phyloP scores from a whole-genome alignment of 371 early-diverging fungal genomes.

The Rhizopus sp. region DNA sequence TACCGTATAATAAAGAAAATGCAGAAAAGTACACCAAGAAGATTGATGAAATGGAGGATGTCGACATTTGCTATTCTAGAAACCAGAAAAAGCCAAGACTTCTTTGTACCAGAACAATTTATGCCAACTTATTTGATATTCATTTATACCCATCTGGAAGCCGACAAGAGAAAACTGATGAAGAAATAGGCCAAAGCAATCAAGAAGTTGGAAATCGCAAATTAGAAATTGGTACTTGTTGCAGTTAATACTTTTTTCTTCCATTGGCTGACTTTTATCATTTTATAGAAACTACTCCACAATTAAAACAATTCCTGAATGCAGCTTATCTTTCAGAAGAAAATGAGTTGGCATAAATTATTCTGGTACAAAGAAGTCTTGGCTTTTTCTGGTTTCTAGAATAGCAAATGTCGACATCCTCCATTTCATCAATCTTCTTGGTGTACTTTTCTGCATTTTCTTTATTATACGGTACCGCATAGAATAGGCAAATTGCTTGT shows the following conservation, averaged over 20 bases:
- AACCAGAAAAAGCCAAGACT: conserved; percentile 8
- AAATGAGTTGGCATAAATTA: conserved; percentile 12
- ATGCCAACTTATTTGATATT: conserved; percentile 11
- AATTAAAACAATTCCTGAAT: conserved; percentile 2
- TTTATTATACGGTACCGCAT: conserved; percentile 6
- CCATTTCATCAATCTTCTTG: conserved; percentile 16
- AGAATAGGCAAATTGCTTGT: too few species aligned
- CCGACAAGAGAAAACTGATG: neutral
- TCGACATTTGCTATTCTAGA: too few species aligned
- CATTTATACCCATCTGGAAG: conserved; percentile 8
- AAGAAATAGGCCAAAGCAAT: neutral
- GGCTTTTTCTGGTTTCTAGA: conserved; percentile 7
- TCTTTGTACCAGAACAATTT: conserved; percentile 11
- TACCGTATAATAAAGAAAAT: conserved; percentile 9
- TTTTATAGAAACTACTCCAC: conserved; percentile 5
- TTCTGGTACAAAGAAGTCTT: conserved; percentile 10
- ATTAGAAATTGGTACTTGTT: conserved; percentile 3
- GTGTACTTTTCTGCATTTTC: conserved; percentile 10
- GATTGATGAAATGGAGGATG: conserved; percentile 15
- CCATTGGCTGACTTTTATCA: too few species aligned
- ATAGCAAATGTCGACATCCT: too few species aligned
- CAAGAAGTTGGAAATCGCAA: conserved; percentile 1
- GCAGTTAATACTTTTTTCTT: too few species aligned
- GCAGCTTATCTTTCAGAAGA: too few species aligned
- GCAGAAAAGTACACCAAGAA: conserved; percentile 9